phyloP scores from a whole-genome alignment of 108 stramenopile genomes.

The Seminavis robusta region DNA sequence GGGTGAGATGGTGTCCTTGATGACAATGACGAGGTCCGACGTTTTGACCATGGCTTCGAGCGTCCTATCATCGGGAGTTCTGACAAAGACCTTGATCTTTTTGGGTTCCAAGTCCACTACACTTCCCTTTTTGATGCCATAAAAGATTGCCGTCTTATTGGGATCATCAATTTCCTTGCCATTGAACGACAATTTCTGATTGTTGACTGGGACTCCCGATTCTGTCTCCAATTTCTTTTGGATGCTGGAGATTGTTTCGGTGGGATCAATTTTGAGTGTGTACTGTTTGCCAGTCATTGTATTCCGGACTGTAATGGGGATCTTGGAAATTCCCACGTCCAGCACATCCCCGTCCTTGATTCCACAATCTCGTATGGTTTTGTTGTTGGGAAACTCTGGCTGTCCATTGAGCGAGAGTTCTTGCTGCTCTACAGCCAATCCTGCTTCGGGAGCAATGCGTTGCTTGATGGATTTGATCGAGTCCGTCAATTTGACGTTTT shows the following conservation, averaged over 20 bases:
- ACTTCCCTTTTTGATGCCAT: constrained; percentile 12
- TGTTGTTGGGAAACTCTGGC: constrained; percentile 3
- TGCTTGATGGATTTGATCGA: constrained; percentile 2
- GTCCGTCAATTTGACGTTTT: constrained; percentile 1
- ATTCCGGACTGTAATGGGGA: constrained; percentile 17
- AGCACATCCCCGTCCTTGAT: constrained; percentile 8
- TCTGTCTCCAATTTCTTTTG: constrained; percentile 12
- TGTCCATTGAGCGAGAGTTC: constrained; percentile 10
- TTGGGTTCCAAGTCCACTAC: constrained; percentile 19
- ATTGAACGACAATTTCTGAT: constrained; percentile 17
- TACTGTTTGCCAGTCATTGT: constrained; percentile 4
- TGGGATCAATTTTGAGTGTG: constrained; percentile 15
- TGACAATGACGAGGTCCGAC: constrained; percentile 3
- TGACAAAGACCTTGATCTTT: constrained; percentile 2
- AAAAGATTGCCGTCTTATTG: constrained; percentile 9
- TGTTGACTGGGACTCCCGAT: constrained; percentile 5
- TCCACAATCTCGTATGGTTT: constrained; percentile 2
- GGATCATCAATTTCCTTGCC: constrained; percentile 12
- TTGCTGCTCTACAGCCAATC: constrained; percentile 1
- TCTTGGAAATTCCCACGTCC: constrained; percentile 9
- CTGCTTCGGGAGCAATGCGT: constrained; percentile 10
- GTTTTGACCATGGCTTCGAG: background rate
- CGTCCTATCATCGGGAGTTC: constrained; percentile 14
- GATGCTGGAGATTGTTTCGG: background rate
- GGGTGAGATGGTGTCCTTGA: constrained; percentile 14